Conservation (phyloP, 2,329 filamentous ascomycete genomes). For the Trichophyton schoenleinii region DNA sequence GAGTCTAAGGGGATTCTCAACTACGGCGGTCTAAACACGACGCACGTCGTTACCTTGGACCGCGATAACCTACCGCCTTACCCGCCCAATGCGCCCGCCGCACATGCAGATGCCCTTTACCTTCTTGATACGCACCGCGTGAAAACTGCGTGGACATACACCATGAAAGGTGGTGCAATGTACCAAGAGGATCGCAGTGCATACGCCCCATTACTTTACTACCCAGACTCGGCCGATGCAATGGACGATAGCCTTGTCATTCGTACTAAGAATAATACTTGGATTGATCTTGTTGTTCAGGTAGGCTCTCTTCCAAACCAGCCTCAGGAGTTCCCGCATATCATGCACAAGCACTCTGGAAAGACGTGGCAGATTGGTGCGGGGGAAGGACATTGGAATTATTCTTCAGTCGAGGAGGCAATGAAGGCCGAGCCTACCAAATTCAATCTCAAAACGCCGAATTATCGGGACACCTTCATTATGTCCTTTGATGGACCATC, state of each 20-base stretch:
- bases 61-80: slow-evolving; percentile 25
- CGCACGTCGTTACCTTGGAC: not conserved
- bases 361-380: slow-evolving; percentile 34
- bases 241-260: slow-evolving; percentile 19
- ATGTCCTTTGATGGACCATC: slow-evolving; percentile 21
- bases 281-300: slow-evolving; percentile 24
- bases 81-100: slow-evolving; percentile 31
- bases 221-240: slow-evolving; percentile 18
- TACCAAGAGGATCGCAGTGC: not conserved
- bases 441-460: slow-evolving; percentile 36
- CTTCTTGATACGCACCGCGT: slow-evolving; percentile 16
- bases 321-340: slow-evolving; percentile 22
- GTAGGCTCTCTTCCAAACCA: not conserved
- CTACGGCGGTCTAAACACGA: not conserved
- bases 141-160: slow-evolving; percentile 2
- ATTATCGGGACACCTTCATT: slow-evolving; percentile 30
- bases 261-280: slow-evolving; percentile 26
- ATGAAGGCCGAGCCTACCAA: slow-evolving; percentile 26
- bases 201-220: slow-evolving; percentile 23
- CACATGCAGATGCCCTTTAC: slow-evolving; percentile 17
- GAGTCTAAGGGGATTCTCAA: not conserved
- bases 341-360: slow-evolving; percentile 39
- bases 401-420: slow-evolving; percentile 31
- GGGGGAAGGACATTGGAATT: slow-evolving; percentile 29
- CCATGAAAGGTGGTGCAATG: slow-evolving; percentile 4